Conservation (phyloP, 306 rosid species). For the Cucurbita ficifolia region DNA sequence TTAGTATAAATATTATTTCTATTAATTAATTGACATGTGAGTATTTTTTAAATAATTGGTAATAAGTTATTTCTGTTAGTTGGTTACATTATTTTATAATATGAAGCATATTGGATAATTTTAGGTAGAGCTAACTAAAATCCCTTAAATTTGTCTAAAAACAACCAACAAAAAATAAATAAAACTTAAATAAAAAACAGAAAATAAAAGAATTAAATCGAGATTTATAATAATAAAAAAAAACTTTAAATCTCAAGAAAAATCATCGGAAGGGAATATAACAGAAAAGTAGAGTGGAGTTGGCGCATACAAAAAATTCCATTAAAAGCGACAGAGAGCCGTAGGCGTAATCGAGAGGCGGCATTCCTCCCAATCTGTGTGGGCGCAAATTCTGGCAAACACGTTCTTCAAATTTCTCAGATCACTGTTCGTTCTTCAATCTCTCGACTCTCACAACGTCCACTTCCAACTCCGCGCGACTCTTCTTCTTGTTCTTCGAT, state of each 20-base stretch:
- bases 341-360: neutral
- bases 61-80: too few species aligned
- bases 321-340: neutral
- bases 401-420: neutral
- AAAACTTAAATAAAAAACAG: too few species aligned
- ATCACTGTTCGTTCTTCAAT: neutral
- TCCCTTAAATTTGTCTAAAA: too few species aligned
- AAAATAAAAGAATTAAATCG: too few species aligned
- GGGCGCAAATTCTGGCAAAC: neutral
- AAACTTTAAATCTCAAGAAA: neutral
- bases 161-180: too few species aligned
- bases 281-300: neutral
- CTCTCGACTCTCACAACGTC: neutral
- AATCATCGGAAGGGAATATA: neutral
- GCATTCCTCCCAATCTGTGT: neutral
- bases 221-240: too few species aligned
- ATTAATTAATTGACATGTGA: too few species aligned
- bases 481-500: neutral
- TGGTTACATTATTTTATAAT: too few species aligned
- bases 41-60: too few species aligned
- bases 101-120: too few species aligned
- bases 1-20: too few species aligned
- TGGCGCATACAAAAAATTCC: neutral
- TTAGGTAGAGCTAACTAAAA: too few species aligned
- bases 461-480: neutral